These are phyloP conservation scores for Yarrowia porcina DNA, from an alignment of 805 yeast species.

Conservation along the genomic window DNA sequence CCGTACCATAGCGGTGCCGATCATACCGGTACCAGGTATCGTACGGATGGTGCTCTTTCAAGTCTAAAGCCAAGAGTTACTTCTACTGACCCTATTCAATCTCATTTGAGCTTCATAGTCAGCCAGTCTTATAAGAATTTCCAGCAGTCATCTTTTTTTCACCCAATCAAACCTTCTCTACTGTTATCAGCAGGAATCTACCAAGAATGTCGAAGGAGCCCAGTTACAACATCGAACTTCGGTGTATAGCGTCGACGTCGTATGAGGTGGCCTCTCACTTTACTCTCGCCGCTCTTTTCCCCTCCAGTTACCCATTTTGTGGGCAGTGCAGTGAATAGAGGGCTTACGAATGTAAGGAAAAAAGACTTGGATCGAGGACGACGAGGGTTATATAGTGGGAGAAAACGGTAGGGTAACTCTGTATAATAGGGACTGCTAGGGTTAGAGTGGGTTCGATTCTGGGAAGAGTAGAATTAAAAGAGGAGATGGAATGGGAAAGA, in stretches of 20 bases:
- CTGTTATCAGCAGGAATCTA: background rate
- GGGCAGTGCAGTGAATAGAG: constrained; percentile 26
- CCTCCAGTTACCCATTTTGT: constrained; percentile 24
- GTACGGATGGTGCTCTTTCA: too few species aligned
- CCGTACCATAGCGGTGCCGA: too few species aligned
- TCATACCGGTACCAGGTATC: too few species aligned
- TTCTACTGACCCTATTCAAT: too few species aligned
- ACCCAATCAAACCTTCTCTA: too few species aligned
- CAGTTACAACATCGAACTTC: constrained; percentile 24
- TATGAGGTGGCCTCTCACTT: constrained; percentile 26
- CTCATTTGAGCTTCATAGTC: too few species aligned
- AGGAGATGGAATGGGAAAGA: too few species aligned
- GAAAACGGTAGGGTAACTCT: background rate
- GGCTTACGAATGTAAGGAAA: constrained; percentile 17
- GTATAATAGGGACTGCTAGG: constrained; percentile 11
- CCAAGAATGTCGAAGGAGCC: constrained; percentile 20
- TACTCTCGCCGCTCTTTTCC: constrained; percentile 26
- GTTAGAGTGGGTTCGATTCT: background rate
- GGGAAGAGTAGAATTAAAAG: background rate
- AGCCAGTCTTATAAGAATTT: too few species aligned
- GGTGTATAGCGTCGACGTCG: background rate
- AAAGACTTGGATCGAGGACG: background rate
- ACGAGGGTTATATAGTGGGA: background rate
- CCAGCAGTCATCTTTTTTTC: too few species aligned
- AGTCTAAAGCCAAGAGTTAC: too few species aligned